Evolutionary conservation across 371 early-diverging fungal species (phyloP), one percentile per base, ranked within the genome.

Genomic region (Haplosporangium sp.): DNA sequence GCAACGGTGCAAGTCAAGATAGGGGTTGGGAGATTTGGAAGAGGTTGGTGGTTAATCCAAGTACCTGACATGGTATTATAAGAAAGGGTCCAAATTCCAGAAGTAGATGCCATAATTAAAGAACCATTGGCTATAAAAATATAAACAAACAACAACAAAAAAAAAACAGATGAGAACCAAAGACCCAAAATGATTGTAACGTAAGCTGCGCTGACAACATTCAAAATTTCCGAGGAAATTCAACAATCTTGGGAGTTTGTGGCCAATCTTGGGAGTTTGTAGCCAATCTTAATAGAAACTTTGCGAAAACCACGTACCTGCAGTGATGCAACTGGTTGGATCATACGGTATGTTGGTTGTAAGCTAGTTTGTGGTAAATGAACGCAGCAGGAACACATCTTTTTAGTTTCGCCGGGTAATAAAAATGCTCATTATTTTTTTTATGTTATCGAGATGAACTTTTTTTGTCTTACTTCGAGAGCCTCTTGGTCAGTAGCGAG

Each of bases 1-100:
- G 60, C 2, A 6, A 53, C 52, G 4, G 71, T 15, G 13, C 76
- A 76, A 10, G 71, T 64, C 4, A 76, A 56, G 5, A 76, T 63
- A 9, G 67, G 48, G 11, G 67, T 52, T 11, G 66, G 67, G 9
- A 71, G 56, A 10, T 44, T 56, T 4, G 68, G 63, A 2, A 13
- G 10, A 13, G 69, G 39, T 19, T 53, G 65, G 15, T 50, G 67
- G 6, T 3, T 11, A 11, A 3, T 62, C 63, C 74, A 73, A 2
- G 0, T 59, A 40, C 35, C 27, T 3, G 19, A 3, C 11, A n/a
- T 17, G 13, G 19, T 15, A n/a, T 55, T 4, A 53, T 42, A 42
- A 1, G 45, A 38, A 59, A 44, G 15, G 5, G 59, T 38, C 58
- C 59, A 67, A 17, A 67, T 38, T 6, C 47, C 47, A n/a, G 27